Percentiles rank a stretch among this genome's conserved stretches.
phyloP scores from a whole-genome alignment of 2,329 filamentous ascomycete species.

The Ophiognomonia clavigignenti-juglandacearum region DNA sequence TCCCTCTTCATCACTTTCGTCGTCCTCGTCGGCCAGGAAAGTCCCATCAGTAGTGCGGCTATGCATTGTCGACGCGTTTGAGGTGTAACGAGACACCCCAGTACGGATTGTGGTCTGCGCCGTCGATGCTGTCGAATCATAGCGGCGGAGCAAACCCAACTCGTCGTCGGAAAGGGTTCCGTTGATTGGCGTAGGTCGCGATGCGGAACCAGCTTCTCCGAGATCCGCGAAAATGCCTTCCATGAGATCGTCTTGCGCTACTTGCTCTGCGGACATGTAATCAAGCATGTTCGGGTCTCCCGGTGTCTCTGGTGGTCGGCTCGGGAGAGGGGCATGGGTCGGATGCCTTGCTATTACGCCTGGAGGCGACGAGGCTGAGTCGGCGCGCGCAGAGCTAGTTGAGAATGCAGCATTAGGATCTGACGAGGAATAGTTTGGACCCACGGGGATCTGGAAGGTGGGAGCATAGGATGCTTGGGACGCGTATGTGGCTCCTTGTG shows the following conservation, averaged over 20 bases:
- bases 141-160: conserved; percentile 41
- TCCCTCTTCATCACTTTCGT: conserved; percentile 86
- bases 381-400: conserved; percentile 40
- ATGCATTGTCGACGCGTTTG: conserved; percentile 35
- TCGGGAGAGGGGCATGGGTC: conserved; percentile 56
- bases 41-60: conserved; percentile 32
- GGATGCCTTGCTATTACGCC: conserved; percentile 50
- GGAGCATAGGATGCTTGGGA: conserved; percentile 47
- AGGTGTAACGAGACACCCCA: conserved; percentile 34
- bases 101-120: conserved; percentile 30
- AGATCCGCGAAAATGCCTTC: conserved; percentile 54
- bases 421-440: conserved; percentile 42
- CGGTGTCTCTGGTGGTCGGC: conserved; percentile 41
- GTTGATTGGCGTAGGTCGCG: conserved; percentile 39
- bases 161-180: conserved; percentile 44
- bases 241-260: conserved; percentile 49
- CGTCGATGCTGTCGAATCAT: conserved; percentile 47
- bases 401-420: conserved; percentile 41
- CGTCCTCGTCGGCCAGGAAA: conserved; percentile 44
- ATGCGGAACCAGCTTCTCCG: conserved; percentile 32
- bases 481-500: conserved; percentile 17
- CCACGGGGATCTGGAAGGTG: conserved; percentile 48
- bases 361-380: conserved; percentile 40
- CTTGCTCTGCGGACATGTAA: conserved; percentile 29
- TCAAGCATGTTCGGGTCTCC: conserved; percentile 33